Conservation (phyloP, 2,329 filamentous ascomycete genomes). For the Colletotrichum zoysiae region DNA sequence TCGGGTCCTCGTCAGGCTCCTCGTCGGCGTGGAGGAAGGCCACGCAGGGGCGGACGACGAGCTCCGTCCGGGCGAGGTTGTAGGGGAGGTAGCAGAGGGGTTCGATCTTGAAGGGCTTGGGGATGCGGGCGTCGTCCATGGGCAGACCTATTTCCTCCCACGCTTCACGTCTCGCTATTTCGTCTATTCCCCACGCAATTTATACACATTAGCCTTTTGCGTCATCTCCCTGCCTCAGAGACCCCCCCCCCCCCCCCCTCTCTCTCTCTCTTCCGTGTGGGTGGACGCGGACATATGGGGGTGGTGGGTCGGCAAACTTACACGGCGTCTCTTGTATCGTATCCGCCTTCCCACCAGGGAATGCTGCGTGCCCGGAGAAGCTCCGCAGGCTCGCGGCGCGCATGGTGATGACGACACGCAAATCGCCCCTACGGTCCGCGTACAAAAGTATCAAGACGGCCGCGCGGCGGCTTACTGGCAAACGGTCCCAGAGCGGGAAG, state of each 20-base stretch:
- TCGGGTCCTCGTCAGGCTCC: slow-evolving; percentile 47
- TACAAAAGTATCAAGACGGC: slow-evolving; percentile 91
- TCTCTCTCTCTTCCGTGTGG: background rate
- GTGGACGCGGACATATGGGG: background rate
- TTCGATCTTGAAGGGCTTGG: slow-evolving; percentile 84
- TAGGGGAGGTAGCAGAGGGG: slow-evolving; percentile 87
- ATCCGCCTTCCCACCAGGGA: slow-evolving; percentile 83
- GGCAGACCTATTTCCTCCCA: slow-evolving; percentile 94
- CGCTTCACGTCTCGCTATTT: slow-evolving; percentile 90
- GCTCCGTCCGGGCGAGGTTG: slow-evolving; percentile 78
- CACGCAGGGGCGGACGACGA: slow-evolving; percentile 81
- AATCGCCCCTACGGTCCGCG: slow-evolving; percentile 83
- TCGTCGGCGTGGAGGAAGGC: slow-evolving; percentile 79
- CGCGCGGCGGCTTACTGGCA: slow-evolving; percentile 77
- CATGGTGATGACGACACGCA: slow-evolving; percentile 79
- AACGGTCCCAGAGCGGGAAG: slow-evolving; percentile 71
- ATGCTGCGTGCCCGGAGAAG: slow-evolving; percentile 87
- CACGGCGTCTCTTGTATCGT: slow-evolving; percentile 69
- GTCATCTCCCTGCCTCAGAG: background rate
- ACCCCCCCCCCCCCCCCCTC: background rate
- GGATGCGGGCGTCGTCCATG: slow-evolving; percentile 75
- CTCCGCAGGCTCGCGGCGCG: slow-evolving; percentile 72
- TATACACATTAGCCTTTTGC: background rate
- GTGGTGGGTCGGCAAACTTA: slow-evolving; percentile 51
- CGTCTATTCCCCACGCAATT: slow-evolving; percentile 60